Evolutionary conservation across 169 alveolate genomes (phyloP).

Genomic region (Plasmodium inui): DNA sequence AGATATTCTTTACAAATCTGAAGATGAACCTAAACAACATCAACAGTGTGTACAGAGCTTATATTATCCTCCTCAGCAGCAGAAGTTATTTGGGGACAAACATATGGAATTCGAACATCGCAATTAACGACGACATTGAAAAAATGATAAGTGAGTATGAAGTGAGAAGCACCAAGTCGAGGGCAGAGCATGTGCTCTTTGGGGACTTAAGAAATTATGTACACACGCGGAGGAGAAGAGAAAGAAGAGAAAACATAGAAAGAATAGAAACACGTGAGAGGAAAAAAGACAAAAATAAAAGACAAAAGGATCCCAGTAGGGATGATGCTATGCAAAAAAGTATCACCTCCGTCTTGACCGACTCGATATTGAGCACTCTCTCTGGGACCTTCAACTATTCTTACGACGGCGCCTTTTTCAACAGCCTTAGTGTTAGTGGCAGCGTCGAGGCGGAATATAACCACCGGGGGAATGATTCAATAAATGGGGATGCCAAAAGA

Average conservation of each 20-base stretch:
- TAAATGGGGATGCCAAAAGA: neutral
- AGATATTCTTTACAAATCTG: constrained; percentile 42
- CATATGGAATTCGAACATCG: constrained; percentile 34
- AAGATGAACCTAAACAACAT: constrained; percentile 43
- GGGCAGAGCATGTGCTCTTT: constrained; percentile 75
- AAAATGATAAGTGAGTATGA: constrained; percentile 74
- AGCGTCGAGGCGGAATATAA: neutral
- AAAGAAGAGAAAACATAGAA: neutral
- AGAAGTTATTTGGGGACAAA: constrained; percentile 50
- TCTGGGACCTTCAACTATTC: constrained; percentile 68
- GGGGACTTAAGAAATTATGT: constrained; percentile 48
- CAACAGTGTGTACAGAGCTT: constrained; percentile 67
- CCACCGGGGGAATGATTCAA: neutral
- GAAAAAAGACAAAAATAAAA: neutral
- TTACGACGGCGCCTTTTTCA: constrained; percentile 27
- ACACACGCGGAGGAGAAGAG: constrained; percentile 9
- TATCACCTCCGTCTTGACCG: constrained; percentile 25
- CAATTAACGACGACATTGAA: constrained; percentile 40
- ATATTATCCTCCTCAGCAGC: constrained; percentile 44
- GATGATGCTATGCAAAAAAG: constrained; percentile 3
- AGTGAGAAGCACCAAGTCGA: constrained; percentile 34
- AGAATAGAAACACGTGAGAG: neutral
- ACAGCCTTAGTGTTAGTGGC: neutral
- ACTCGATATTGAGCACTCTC: constrained; percentile 27
- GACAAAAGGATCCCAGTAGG: neutral